phyloP scores from a whole-genome alignment of 2,329 filamentous ascomycete species.

The Blumeriella jaapii region DNA sequence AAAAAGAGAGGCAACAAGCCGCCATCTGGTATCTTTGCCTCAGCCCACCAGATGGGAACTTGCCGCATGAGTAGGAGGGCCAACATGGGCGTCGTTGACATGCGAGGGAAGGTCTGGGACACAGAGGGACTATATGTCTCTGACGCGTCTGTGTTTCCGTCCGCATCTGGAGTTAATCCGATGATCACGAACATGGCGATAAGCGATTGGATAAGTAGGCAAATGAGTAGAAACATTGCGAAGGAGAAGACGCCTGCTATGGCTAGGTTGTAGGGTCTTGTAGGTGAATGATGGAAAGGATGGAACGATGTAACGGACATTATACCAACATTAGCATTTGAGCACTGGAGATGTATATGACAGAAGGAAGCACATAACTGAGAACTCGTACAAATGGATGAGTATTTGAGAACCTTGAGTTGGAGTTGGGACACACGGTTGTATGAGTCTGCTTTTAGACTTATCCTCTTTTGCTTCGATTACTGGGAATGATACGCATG shows the following conservation, averaged over 20 bases:
- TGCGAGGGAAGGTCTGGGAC: constrained; percentile 49
- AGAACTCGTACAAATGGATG: too few relatives aligned
- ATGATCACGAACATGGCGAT: constrained; percentile 67
- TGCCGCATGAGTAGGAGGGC: constrained; percentile 50
- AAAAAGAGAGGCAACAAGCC: constrained; percentile 36
- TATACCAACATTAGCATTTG: too few relatives aligned
- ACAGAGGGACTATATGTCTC: constrained; percentile 52
- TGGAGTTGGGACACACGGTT: too few relatives aligned
- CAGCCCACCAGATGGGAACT: constrained; percentile 69
- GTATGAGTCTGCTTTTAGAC: too few relatives aligned
- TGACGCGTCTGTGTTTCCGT: constrained; percentile 63
- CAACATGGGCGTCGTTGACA: constrained; percentile 43
- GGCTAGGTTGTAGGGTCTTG: constrained; percentile 3
- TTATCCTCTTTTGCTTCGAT: too few relatives aligned
- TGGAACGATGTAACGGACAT: too few relatives aligned
- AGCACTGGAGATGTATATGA: too few relatives aligned
- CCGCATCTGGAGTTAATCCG: constrained; percentile 64
- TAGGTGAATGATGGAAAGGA: too few relatives aligned
- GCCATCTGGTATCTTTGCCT: constrained; percentile 42
- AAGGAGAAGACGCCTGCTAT: constrained; percentile 7
- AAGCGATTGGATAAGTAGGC: constrained; percentile 42
- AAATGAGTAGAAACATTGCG: constrained; percentile 6
- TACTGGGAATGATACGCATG: too few relatives aligned
- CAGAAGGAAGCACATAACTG: too few relatives aligned
- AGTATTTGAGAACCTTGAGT: too few relatives aligned